phyloP scores from a whole-genome alignment of 208 protist genomes.

The Phytomonas sp. region DNA sequence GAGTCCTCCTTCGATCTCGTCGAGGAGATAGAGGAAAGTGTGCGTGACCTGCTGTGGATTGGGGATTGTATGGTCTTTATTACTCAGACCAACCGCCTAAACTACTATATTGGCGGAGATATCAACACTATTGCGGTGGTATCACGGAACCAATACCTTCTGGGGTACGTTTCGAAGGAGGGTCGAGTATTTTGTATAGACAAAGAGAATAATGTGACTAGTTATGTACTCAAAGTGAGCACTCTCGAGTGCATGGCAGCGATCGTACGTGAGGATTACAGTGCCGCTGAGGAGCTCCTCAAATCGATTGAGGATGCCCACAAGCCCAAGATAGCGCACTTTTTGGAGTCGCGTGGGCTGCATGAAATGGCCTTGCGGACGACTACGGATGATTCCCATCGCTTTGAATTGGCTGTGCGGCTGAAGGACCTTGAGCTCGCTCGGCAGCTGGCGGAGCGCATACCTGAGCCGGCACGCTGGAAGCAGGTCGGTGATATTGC shows the following conservation, averaged over 20 bases:
- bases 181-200: slow-evolving; percentile 96
- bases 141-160: slow-evolving; percentile 79
- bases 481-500: slow-evolving; percentile 94
- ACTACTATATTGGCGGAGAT: slow-evolving; percentile 96
- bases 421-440: slow-evolving; percentile 77
- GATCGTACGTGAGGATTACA: slow-evolving; percentile 93
- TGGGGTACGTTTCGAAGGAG: slow-evolving; percentile 94
- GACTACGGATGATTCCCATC: slow-evolving; percentile 92
- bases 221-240: slow-evolving; percentile 86
- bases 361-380: slow-evolving; percentile 91
- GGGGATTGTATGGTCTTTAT: slow-evolving; percentile 97
- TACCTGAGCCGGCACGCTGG: slow-evolving; percentile 79
- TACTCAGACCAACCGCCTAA: slow-evolving; percentile 89
- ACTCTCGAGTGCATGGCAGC: slow-evolving; percentile 97
- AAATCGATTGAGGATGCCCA: slow-evolving; percentile 71
- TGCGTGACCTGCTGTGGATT: slow-evolving; percentile 92
- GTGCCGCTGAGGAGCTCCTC: slow-evolving; percentile 74
- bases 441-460: slow-evolving; percentile 56
- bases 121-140: slow-evolving; percentile 90
- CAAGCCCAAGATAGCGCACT: slow-evolving; percentile 90
- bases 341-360: slow-evolving; percentile 90
- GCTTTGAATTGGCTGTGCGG: slow-evolving; percentile 93
- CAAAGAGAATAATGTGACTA: slow-evolving; percentile 88
- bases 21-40: slow-evolving; percentile 89
- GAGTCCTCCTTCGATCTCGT: slow-evolving; percentile 95